Percentiles rank a stretch among this genome's conserved stretches.
Evolutionary conservation across 306 rosid genomes (phyloP).

Genomic region (Clitoria ternatea): DNA sequence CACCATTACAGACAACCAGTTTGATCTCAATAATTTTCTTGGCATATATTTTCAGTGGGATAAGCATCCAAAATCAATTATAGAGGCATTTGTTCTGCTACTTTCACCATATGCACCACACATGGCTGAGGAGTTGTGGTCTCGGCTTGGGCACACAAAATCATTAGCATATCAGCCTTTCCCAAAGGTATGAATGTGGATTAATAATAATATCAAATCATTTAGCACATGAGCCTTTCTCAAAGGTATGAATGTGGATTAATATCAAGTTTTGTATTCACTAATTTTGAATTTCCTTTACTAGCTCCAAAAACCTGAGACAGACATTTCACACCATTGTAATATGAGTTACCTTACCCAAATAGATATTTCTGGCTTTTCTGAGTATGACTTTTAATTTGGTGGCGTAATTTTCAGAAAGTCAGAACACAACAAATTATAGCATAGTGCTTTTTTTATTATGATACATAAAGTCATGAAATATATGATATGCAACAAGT

Average conservation of each 20-base stretch:
- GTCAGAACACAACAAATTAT: too few species aligned
- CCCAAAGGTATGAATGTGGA: slow-evolving; percentile 57
- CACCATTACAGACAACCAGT: background rate
- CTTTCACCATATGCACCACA: slow-evolving; percentile 97
- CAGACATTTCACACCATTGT: background rate
- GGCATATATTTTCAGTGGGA: slow-evolving; percentile 72
- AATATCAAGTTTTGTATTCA: slow-evolving; percentile 15
- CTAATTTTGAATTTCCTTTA: background rate
- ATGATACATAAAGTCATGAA: background rate
- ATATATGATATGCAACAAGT: background rate
- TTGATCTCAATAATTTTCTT: background rate
- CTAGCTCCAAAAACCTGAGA: background rate
- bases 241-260: slow-evolving; percentile 50
- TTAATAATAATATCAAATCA: slow-evolving; percentile 22
- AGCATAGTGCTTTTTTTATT: background rate
- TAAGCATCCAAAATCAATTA: slow-evolving; percentile 62
- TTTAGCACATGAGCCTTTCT: slow-evolving; percentile 68
- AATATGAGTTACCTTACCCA: background rate
- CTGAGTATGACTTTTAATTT: background rate
- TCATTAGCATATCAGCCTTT: slow-evolving; percentile 76
- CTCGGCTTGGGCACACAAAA: slow-evolving; percentile 76
- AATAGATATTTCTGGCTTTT: background rate
- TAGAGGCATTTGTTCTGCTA: slow-evolving; percentile 79
- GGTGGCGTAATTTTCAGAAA: background rate
- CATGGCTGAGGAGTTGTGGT: slow-evolving; percentile 96